Percentiles rank a stretch among this genome's conserved stretches.
Conservation (phyloP, 352 stramenopile species). For the Peronospora farinosa region DNA sequence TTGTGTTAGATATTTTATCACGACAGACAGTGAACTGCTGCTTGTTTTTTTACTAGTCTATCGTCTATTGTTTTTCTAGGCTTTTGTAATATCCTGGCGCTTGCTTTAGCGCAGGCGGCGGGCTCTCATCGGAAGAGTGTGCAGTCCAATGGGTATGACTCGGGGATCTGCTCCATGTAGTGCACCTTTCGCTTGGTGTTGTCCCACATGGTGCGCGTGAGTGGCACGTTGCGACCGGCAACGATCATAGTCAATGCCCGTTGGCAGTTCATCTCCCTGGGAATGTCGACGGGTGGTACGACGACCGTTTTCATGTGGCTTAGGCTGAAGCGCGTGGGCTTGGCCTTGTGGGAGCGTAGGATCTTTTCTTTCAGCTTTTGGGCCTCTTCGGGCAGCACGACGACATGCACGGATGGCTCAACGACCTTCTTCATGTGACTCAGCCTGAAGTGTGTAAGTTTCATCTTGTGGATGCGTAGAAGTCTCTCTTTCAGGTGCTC, state of each 20-base stretch:
- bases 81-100: background rate
- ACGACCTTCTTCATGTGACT: conserved; percentile 47
- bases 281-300: conserved; percentile 47
- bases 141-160: conserved; percentile 37
- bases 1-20: background rate
- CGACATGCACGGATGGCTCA: conserved; percentile 5
- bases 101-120: background rate
- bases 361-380: conserved; percentile 47
- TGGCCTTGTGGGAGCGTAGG: conserved; percentile 32
- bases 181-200: conserved; percentile 36
- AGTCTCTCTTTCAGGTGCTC: conserved; percentile 44
- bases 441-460: conserved; percentile 41
- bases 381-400: conserved; percentile 28
- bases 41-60: background rate
- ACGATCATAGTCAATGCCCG: conserved; percentile 34
- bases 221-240: conserved; percentile 38
- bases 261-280: conserved; percentile 34
- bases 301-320: conserved; percentile 50
- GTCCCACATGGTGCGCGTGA: conserved; percentile 42
- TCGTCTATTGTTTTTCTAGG: background rate
- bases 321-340: conserved; percentile 41
- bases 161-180: conserved; percentile 47
- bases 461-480: conserved; percentile 32
- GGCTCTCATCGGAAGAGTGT: conserved; percentile 28
- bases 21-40: background rate